These are phyloP conservation scores for Fragilaria crotonensis DNA, from an alignment of 108 stramenopile species.

Conservation along the genomic window DNA sequence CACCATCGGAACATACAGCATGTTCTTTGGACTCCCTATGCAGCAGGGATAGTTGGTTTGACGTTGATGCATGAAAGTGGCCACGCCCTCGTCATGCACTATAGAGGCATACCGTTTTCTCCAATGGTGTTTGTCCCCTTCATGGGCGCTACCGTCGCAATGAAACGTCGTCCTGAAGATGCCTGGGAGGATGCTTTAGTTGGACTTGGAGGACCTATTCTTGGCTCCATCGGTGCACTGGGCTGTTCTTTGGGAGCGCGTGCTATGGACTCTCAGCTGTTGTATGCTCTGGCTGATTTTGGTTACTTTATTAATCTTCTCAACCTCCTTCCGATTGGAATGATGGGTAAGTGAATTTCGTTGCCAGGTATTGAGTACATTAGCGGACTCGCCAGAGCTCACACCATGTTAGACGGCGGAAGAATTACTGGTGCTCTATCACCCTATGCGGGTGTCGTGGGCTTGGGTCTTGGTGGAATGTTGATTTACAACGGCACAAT, in stretches of 20 bases:
- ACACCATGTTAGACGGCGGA: constrained; percentile 90
- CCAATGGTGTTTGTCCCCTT: constrained; percentile 92
- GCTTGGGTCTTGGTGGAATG: constrained; percentile 68
- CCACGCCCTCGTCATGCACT: constrained; percentile 74
- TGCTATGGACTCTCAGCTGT: constrained; percentile 66
- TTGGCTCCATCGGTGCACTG: constrained; percentile 78
- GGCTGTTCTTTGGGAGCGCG: constrained; percentile 63
- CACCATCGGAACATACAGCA: constrained; percentile 78
- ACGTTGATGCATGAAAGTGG: constrained; percentile 86
- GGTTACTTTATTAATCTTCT: constrained; percentile 95
- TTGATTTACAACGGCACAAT: constrained; percentile 66
- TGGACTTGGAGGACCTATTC: constrained; percentile 85
- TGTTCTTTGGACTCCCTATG: constrained; percentile 89
- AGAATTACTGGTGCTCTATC: constrained; percentile 79
- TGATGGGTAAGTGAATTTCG: constrained; percentile 45
- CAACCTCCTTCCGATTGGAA: constrained; percentile 86
- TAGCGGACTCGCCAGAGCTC: too few species aligned
- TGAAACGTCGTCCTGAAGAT: constrained; percentile 74
- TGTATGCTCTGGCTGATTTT: constrained; percentile 89
- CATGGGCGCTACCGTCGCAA: constrained; percentile 87
- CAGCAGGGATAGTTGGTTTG: constrained; percentile 86
- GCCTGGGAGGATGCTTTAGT: constrained; percentile 84
- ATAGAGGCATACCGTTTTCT: constrained; percentile 72
- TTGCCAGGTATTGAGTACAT: too few species aligned
- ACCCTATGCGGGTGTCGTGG: constrained; percentile 71